Evolutionary conservation across 2,329 filamentous ascomycete genomes (phyloP).

Genomic region (Neonectria sp.): DNA sequence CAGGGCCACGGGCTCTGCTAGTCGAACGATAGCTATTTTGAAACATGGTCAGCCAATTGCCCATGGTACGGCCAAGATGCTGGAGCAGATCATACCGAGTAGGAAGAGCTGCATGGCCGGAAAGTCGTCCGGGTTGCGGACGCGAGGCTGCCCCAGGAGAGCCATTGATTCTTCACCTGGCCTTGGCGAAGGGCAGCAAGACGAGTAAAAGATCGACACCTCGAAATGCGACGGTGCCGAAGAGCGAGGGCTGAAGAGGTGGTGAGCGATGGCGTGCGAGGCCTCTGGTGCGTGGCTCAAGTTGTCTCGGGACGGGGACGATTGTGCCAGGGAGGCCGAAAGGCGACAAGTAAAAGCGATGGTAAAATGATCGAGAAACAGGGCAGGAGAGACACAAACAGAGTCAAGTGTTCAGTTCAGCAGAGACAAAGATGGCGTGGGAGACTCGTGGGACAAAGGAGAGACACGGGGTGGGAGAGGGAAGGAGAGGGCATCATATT

Average conservation of each 20-base stretch:
- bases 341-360: conserved; percentile 17
- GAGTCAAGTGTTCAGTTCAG: conserved; percentile 21
- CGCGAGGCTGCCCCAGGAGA: conserved; percentile 65
- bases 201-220: conserved; percentile 47
- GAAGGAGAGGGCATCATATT: conserved; percentile 44
- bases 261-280: conserved; percentile 1
- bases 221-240: background rate
- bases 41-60: conserved; percentile 35
- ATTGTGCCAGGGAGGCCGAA: conserved; percentile 10
- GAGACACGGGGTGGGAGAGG: conserved; percentile 41
- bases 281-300: background rate
- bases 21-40: conserved; percentile 84
- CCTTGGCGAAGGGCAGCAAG: conserved; percentile 60
- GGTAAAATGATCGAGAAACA: conserved; percentile 32
- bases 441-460: conserved; percentile 7
- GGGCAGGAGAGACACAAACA: conserved; percentile 21
- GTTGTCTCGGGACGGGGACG: conserved; percentile 18
- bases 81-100: conserved; percentile 73
- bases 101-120: conserved; percentile 87
- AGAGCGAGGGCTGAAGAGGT: background rate
- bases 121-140: conserved; percentile 80
- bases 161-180: conserved; percentile 63
- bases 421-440: conserved; percentile 5
- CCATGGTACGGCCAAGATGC: background rate
- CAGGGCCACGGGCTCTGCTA: conserved; percentile 92